A percentile compares a stretch with the other conserved stretches of the same genome.
Conservation (phyloP, 164 flowering plant species). For the Protea cynaroides region DNA sequence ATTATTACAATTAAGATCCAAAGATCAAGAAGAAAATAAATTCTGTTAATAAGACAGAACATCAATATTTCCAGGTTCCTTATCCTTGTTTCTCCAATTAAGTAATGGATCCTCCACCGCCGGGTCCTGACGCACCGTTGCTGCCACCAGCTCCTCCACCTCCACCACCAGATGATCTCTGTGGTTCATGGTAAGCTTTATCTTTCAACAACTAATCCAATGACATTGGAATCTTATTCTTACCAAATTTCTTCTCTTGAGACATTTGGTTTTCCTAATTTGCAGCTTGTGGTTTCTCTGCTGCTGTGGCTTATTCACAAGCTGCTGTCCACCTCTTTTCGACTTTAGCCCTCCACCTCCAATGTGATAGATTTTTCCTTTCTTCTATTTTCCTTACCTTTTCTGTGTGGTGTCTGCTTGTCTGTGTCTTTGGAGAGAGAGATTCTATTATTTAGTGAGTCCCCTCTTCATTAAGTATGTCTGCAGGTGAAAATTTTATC, state of each 20-base stretch:
- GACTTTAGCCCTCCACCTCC: constrained; percentile 40
- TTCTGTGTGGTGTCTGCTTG: neutral
- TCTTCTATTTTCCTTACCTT: neutral
- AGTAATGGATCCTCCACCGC: neutral
- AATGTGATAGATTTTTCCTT: neutral
- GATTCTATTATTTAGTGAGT: neutral
- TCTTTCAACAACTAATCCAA: neutral
- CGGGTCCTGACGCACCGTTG: neutral
- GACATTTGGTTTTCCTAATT: neutral
- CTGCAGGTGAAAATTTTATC: too few species aligned
- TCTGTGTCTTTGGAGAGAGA: neutral
- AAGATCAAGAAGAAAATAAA: too few species aligned
- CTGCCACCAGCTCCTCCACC: neutral
- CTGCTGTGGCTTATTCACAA: constrained; percentile 43
- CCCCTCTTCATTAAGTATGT: too few species aligned
- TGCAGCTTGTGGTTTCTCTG: constrained; percentile 41
- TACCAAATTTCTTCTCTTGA: neutral
- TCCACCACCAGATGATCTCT: neutral
- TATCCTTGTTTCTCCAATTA: neutral
- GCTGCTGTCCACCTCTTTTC: constrained; percentile 51
- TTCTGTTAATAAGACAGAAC: too few species aligned
- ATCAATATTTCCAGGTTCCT: neutral
- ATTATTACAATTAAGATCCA: too few species aligned
- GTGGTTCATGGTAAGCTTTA: neutral
- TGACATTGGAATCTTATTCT: neutral